Conservation (phyloP, 176 grass and related monocot genomes). For the Zoysia pacifica region DNA sequence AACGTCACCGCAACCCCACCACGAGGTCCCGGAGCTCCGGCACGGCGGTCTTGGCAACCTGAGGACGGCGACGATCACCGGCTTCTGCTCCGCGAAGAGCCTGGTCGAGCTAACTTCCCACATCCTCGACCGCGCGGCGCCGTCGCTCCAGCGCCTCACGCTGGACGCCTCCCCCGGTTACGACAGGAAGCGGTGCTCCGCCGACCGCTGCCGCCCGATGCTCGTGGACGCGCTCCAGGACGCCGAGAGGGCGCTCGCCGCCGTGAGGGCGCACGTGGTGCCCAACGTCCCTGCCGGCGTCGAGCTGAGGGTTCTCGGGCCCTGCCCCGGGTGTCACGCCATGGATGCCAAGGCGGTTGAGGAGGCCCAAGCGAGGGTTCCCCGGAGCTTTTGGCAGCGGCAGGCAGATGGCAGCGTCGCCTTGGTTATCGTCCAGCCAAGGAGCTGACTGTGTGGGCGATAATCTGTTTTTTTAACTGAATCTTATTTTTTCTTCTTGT, state of each 20-base stretch:
- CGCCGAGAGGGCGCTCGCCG: not conserved
- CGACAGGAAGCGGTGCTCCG: constrained; percentile 1
- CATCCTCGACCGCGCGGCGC: not conserved
- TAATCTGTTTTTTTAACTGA: too few species aligned
- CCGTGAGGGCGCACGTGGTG: not conserved
- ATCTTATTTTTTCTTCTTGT: too few species aligned
- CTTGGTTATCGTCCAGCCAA: too few species aligned
- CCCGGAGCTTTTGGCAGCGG: too few species aligned
- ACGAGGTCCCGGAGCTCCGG: not conserved
- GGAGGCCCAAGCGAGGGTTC: too few species aligned
- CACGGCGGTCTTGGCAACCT: not conserved
- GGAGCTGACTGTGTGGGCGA: too few species aligned
- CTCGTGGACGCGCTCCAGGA: not conserved
- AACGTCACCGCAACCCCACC: not conserved
- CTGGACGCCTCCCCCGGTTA: constrained; percentile 6
- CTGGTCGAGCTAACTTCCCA: not conserved
- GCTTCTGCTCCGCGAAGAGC: constrained; percentile 4
- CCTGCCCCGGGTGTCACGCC: too few species aligned
- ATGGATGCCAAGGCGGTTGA: too few species aligned
- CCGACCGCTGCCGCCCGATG: not conserved
- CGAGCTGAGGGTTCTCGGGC: too few species aligned
- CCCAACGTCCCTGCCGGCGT: not conserved
- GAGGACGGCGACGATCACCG: not conserved
- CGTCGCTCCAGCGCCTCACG: not conserved
- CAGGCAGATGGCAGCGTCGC: too few species aligned